Conservation (phyloP, 2,329 filamentous ascomycete genomes). For the Sporothrix dimorphospora region DNA sequence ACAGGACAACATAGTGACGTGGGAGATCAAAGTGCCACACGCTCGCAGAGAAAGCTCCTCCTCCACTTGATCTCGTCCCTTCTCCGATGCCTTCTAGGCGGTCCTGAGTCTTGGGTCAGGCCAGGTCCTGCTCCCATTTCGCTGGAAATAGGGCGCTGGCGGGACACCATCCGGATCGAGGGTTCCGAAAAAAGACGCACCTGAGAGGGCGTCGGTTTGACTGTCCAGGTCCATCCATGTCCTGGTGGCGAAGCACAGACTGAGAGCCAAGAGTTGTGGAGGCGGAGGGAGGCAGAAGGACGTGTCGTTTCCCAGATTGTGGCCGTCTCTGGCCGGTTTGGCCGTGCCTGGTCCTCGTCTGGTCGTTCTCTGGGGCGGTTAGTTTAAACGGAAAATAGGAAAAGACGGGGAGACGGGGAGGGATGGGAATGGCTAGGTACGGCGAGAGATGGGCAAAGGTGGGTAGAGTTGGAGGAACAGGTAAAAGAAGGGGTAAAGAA, state of each 20-base stretch:
- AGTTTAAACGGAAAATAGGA: slow-evolving; percentile 25
- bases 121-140: background rate
- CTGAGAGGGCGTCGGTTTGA: background rate
- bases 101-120: background rate
- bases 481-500: background rate
- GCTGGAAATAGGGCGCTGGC: background rate
- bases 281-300: background rate
- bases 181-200: background rate
- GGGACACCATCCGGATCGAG: background rate
- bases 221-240: background rate
- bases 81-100: background rate
- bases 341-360: background rate
- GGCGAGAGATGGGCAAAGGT: background rate
- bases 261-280: slow-evolving; percentile 10
- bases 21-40: background rate
- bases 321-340: background rate
- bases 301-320: background rate
- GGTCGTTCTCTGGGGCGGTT: background rate
- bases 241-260: background rate
- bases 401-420: background rate
- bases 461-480: background rate
- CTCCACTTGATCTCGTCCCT: background rate
- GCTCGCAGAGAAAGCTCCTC: background rate
- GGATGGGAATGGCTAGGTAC: background rate
- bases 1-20: background rate